Evolutionary conservation across 78 protist genomes (phyloP).

Genomic region (Anaeramoeba flamelloides): DNA sequence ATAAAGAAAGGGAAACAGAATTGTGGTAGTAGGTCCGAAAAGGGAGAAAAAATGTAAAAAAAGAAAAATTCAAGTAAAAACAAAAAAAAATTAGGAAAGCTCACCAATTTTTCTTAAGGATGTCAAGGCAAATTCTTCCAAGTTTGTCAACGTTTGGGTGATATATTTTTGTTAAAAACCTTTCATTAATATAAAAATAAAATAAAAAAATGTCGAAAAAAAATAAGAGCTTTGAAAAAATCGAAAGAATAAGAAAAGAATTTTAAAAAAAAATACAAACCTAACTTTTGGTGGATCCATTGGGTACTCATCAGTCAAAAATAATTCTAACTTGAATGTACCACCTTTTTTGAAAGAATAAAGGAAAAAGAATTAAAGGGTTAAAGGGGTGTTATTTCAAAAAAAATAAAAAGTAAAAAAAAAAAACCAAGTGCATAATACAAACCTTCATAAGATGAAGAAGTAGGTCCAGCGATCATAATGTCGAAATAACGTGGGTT

Average conservation of each 20-base stretch:
- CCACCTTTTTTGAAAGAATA: slow-evolving; percentile 35
- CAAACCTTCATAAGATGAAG: neutral
- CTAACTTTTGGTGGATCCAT: slow-evolving; percentile 82
- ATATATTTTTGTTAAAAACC: slow-evolving; percentile 61
- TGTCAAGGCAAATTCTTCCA: slow-evolving; percentile 89
- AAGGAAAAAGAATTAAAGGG: neutral
- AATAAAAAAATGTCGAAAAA: neutral
- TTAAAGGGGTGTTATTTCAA: neutral
- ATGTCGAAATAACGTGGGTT: neutral
- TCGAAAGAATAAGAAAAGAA: neutral
- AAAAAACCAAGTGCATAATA: too few species aligned
- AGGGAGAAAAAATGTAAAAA: too few species aligned
- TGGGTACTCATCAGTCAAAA: slow-evolving; percentile 87
- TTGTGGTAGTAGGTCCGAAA: too few species aligned
- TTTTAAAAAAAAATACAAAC: slow-evolving; percentile 19
- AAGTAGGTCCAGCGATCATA: neutral
- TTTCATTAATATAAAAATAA: neutral
- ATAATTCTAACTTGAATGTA: slow-evolving; percentile 70
- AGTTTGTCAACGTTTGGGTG: slow-evolving; percentile 94
- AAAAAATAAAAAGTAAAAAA: neutral
- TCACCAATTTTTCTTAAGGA: slow-evolving; percentile 95
- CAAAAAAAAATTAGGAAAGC: too few species aligned
- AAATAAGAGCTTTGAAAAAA: neutral
- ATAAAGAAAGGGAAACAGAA: too few species aligned
- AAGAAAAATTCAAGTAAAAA: too few species aligned